Evolutionary conservation across 2,329 filamentous ascomycete species (phyloP).

Genomic region (Colletotrichum tropicale): DNA sequence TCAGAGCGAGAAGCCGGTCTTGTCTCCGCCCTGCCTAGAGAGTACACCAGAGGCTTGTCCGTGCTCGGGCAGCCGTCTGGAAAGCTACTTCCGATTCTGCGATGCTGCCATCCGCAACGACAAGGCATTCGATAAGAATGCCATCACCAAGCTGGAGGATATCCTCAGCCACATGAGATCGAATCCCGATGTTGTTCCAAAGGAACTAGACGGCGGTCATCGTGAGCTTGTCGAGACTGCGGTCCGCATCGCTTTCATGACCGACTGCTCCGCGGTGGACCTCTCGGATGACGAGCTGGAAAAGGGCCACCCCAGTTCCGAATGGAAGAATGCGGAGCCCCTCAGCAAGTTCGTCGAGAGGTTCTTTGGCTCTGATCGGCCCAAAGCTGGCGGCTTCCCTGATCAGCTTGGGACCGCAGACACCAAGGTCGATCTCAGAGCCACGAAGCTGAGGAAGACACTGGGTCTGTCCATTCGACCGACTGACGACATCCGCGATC

Average conservation of each 20-base stretch:
- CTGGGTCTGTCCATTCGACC: not conserved
- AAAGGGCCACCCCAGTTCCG: not conserved
- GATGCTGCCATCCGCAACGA: not conserved
- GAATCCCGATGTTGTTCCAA: not conserved
- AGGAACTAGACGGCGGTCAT: not conserved
- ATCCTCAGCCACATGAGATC: not conserved
- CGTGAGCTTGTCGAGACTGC: not conserved
- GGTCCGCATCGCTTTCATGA: not conserved
- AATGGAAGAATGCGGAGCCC: not conserved
- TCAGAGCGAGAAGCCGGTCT: not conserved
- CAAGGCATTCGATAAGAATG: not conserved
- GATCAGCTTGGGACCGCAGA: not conserved
- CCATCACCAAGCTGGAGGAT: not conserved
- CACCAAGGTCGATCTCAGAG: not conserved
- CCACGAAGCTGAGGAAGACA: not conserved
- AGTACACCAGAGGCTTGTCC: not conserved
- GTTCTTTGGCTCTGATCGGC: not conserved
- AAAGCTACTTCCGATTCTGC: not conserved
- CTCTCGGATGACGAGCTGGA: not conserved
- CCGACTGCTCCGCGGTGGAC: not conserved
- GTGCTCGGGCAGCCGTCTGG: not conserved
- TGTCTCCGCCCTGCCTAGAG: not conserved
- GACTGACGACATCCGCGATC: conserved; percentile 17
- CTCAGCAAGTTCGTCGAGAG: not conserved
- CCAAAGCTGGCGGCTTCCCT: not conserved